Evolutionary conservation across 73 alveolate species (phyloP).

Genomic region (Paramecium caudatum): DNA sequence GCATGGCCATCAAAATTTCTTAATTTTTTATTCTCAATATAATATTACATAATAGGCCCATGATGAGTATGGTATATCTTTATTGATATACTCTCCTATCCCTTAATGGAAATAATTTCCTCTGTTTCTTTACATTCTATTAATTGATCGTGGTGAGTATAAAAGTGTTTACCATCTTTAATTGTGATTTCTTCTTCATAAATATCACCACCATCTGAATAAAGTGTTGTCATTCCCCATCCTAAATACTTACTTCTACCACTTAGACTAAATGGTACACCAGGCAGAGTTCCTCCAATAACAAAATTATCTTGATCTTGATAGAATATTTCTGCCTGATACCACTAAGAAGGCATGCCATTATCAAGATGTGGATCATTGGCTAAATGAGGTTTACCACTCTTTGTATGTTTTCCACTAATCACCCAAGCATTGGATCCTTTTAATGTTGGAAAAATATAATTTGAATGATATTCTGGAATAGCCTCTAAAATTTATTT

Average conservation of each 20-base stretch:
- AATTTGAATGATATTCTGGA: constrained; percentile 31
- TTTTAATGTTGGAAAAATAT: constrained; percentile 50
- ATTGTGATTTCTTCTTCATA: constrained; percentile 83
- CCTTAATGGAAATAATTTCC: constrained; percentile 88
- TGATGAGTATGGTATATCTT: constrained; percentile 86
- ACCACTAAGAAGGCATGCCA: constrained; percentile 90
- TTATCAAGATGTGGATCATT: constrained; percentile 96
- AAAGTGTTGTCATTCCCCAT: constrained; percentile 89
- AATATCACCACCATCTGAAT: constrained; percentile 90
- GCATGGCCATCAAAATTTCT: constrained; percentile 29
- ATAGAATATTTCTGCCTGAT: constrained; percentile 82
- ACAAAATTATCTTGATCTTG: constrained; percentile 71
- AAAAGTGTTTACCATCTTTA: constrained; percentile 78
- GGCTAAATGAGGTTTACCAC: constrained; percentile 93
- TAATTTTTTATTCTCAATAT: constrained; percentile 31
- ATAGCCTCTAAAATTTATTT: not conserved
- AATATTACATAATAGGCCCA: constrained; percentile 87
- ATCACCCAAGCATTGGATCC: constrained; percentile 93
- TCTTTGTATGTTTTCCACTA: constrained; percentile 91
- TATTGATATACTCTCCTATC: constrained; percentile 72
- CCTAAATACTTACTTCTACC: constrained; percentile 88
- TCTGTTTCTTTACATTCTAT: constrained; percentile 75
- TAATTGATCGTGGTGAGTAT: constrained; percentile 87
- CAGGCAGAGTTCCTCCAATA: constrained; percentile 91
- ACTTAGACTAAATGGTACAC: constrained; percentile 87